A percentile compares a stretch with the other conserved stretches of the same genome.
phyloP scores from a whole-genome alignment of 164 flowering plant genomes.

The Vitis labrusca region DNA sequence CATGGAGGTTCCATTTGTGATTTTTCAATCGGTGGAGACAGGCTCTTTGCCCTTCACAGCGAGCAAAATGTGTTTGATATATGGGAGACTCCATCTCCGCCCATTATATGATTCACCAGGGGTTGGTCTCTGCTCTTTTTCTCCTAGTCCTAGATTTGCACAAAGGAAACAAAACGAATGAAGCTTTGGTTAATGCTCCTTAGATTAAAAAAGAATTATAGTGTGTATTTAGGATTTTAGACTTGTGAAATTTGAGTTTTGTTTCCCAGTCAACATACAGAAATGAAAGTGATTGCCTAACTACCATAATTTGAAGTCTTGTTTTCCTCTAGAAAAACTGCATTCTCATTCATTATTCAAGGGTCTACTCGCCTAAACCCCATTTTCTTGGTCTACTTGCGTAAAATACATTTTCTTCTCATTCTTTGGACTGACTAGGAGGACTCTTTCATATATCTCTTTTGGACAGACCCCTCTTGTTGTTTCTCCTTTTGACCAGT shows the following conservation, averaged over 20 bases:
- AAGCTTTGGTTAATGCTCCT: not conserved
- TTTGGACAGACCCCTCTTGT: conserved; percentile 1
- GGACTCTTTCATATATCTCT: not conserved
- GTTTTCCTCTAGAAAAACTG: not conserved
- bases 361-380: not conserved
- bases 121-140: not conserved
- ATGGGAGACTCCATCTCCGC: conserved; percentile 78
- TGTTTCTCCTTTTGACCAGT: conserved; percentile 14
- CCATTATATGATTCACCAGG: conserved; percentile 32
- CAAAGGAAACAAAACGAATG: not conserved
- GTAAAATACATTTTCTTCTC: no score
- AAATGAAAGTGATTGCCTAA: conserved; percentile 7
- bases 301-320: conserved; percentile 2
- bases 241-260: not conserved
- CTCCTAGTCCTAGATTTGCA: not conserved
- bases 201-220: not conserved
- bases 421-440: not conserved
- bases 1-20: conserved; percentile 88
- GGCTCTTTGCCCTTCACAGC: conserved; percentile 81
- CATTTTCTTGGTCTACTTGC: not conserved
- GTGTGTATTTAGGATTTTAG: not conserved
- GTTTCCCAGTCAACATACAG: not conserved
- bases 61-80: conserved; percentile 91
- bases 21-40: conserved; percentile 86
- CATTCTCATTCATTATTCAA: not conserved